Evolutionary conservation across 2,329 filamentous ascomycete genomes (phyloP).

Genomic region (Lasiodiplodia theobromae): DNA sequence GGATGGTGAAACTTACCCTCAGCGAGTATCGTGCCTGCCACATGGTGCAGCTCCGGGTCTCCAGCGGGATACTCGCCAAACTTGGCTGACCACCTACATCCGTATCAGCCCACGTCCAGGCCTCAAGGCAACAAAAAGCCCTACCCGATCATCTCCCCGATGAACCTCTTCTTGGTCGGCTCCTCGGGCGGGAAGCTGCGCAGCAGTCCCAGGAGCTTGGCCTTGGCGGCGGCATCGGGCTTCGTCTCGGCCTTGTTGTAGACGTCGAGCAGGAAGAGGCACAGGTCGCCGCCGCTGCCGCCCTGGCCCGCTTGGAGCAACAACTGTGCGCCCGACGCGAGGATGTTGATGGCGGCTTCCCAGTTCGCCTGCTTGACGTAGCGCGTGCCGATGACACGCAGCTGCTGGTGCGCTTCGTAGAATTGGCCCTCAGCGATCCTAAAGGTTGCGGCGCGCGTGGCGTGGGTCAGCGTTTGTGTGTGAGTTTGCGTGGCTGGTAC

Average conservation of each 20-base stretch:
- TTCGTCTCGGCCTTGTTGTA: constrained; percentile 86
- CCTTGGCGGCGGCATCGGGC: constrained; percentile 77
- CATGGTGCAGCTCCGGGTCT: constrained; percentile 93
- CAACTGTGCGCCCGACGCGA: constrained; percentile 82
- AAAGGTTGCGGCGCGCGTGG: constrained; percentile 33
- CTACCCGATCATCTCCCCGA: constrained; percentile 81
- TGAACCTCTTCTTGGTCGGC: constrained; percentile 91
- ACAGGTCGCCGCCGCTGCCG: constrained; percentile 89
- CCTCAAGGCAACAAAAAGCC: constrained; percentile 36
- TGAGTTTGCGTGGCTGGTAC: neutral
- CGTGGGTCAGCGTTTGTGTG: constrained; percentile 17
- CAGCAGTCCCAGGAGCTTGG: constrained; percentile 76
- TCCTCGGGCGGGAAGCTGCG: constrained; percentile 82
- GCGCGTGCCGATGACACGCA: constrained; percentile 90
- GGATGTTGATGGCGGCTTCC: constrained; percentile 82
- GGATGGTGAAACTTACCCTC: constrained; percentile 59
- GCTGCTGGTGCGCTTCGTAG: constrained; percentile 99
- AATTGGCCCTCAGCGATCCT: constrained; percentile 90
- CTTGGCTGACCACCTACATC: constrained; percentile 77
- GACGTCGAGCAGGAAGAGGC: constrained; percentile 85
- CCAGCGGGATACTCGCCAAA: constrained; percentile 88
- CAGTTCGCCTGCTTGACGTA: constrained; percentile 91
- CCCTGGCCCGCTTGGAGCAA: constrained; percentile 92
- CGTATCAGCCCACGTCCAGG: constrained; percentile 2
- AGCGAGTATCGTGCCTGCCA: constrained; percentile 86